phyloP scores from a whole-genome alignment of 2,329 filamentous ascomycete species.

The Ilyonectria robusta region DNA sequence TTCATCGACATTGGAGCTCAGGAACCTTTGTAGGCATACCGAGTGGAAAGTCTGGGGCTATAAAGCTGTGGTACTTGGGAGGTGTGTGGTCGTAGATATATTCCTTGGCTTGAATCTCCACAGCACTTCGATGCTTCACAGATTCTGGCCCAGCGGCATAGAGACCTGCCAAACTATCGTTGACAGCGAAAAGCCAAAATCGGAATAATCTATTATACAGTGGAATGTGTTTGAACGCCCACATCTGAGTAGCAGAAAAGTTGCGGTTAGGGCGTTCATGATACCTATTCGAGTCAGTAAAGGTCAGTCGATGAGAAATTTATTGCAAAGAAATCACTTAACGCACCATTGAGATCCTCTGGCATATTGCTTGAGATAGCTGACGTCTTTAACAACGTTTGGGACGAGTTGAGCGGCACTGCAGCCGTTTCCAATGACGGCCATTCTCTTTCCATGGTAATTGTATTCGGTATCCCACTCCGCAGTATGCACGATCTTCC shows the following conservation, averaged over 20 bases:
- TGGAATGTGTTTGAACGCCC: conserved; percentile 14
- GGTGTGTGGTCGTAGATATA: conserved; percentile 35
- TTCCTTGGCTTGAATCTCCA: conserved; percentile 12
- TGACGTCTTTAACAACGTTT: conserved; percentile 1
- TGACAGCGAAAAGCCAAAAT: conserved; percentile 8
- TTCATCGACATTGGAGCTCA: not conserved
- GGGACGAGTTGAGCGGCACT: conserved; percentile 25
- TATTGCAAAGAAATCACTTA: not conserved
- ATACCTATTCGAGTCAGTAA: conserved; percentile 1
- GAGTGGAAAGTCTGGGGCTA: conserved; percentile 46
- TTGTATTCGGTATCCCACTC: conserved; percentile 13
- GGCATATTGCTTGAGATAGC: conserved; percentile 23
- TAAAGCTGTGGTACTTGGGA: conserved; percentile 41
- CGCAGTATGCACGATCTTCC: conserved; percentile 23
- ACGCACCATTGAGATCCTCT: conserved; percentile 21
- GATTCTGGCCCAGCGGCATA: conserved; percentile 9
- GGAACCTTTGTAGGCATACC: conserved; percentile 19
- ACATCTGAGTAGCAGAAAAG: conserved; percentile 10
- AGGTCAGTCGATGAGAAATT: not conserved
- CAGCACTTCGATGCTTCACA: not conserved
- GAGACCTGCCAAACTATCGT: conserved; percentile 9
- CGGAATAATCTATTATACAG: conserved; percentile 6
- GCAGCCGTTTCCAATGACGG: conserved; percentile 26
- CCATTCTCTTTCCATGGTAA: conserved; percentile 22
- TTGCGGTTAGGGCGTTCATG: conserved; percentile 21